Conservation (phyloP, 306 rosid genomes). For the Oemleria cerasiformis region DNA sequence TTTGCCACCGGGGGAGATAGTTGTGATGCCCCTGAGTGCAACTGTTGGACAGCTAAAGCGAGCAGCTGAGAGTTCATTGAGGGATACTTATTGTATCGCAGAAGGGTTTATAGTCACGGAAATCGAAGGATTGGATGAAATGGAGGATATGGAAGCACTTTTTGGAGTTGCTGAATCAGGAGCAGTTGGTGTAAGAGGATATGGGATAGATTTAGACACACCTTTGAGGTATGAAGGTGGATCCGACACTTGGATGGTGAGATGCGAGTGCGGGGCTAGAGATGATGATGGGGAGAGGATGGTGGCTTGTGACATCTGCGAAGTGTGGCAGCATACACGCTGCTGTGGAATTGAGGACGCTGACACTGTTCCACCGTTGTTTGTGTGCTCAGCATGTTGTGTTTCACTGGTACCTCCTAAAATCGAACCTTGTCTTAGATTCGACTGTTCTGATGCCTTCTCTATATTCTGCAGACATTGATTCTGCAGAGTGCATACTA, state of each 20-base stretch:
- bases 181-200: constrained; percentile 52
- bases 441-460: constrained; percentile 15
- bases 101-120: constrained; percentile 53
- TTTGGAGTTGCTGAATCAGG: constrained; percentile 67
- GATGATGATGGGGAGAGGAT: constrained; percentile 93
- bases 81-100: constrained; percentile 75
- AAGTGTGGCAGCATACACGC: constrained; percentile 84
- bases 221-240: constrained; percentile 65
- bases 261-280: constrained; percentile 77
- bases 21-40: constrained; percentile 63
- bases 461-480: constrained; percentile 1
- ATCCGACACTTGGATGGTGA: constrained; percentile 66
- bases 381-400: constrained; percentile 68
- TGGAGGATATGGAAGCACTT: constrained; percentile 53
- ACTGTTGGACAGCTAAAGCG: constrained; percentile 68
- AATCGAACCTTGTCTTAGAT: constrained; percentile 20
- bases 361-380: constrained; percentile 60
- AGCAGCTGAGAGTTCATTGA: constrained; percentile 63
- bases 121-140: constrained; percentile 46
- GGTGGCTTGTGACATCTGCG: constrained; percentile 87
- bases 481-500: not conserved
- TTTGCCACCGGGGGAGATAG: constrained; percentile 54
- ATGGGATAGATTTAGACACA: constrained; percentile 42
- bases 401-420: constrained; percentile 47
- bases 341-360: constrained; percentile 68